phyloP scores from a whole-genome alignment of 2,329 filamentous ascomycete species.

The Alternaria sp. region DNA sequence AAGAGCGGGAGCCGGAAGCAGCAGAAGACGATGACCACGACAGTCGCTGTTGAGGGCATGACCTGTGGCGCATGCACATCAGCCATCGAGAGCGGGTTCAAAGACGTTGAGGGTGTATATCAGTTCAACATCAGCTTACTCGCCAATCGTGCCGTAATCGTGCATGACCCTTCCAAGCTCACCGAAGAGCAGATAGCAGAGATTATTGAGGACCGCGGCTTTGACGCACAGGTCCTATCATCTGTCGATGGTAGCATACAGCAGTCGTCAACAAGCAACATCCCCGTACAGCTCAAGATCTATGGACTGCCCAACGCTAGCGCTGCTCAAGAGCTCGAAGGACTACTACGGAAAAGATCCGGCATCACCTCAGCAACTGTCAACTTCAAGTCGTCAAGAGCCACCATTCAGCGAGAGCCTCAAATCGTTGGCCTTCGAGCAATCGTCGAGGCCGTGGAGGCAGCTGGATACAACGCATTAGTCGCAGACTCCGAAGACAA shows the following conservation, averaged over 20 bases:
- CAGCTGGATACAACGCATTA: conserved; percentile 84
- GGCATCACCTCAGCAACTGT: conserved; percentile 79
- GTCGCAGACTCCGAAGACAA: conserved; percentile 93
- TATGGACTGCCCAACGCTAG: conserved; percentile 78
- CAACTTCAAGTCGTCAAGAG: conserved; percentile 73
- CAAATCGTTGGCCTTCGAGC: conserved; percentile 76
- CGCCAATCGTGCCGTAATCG: conserved; percentile 87
- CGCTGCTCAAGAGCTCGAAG: conserved; percentile 75
- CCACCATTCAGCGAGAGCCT: conserved; percentile 76
- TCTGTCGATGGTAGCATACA: conserved; percentile 66
- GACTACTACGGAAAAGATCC: conserved; percentile 65
- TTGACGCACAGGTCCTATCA: conserved; percentile 83
- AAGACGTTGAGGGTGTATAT: conserved; percentile 74
- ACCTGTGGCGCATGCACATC: conserved; percentile 97
- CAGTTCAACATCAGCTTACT: conserved; percentile 95
- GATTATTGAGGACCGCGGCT: conserved; percentile 87
- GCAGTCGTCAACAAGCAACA: conserved; percentile 61
- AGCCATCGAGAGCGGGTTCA: conserved; percentile 84
- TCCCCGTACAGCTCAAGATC: conserved; percentile 79
- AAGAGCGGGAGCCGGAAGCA: conserved; percentile 48
- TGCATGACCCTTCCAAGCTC: conserved; percentile 78
- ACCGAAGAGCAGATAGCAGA: conserved; percentile 76
- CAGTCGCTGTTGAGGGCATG: conserved; percentile 92
- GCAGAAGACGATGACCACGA: conserved; percentile 70
- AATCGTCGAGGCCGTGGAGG: conserved; percentile 82